Evolutionary conservation across 1,284 basidiomycete genomes (phyloP).

Genomic region (Cryptococcus neoformans): DNA sequence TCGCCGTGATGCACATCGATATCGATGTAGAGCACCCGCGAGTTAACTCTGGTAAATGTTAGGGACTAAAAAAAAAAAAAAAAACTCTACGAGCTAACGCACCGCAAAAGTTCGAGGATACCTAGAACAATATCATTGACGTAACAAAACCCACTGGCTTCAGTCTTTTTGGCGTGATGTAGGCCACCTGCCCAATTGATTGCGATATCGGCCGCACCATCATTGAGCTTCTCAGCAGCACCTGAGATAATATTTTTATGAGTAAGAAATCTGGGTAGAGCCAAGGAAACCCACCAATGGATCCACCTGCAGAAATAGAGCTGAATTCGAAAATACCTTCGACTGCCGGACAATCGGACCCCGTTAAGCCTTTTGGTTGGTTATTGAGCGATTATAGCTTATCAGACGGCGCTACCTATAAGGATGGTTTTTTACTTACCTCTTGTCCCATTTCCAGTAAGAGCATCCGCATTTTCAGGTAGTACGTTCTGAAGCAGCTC

Average conservation of each 20-base stretch:
- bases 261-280: neutral
- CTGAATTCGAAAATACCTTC: constrained; percentile 97
- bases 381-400: neutral
- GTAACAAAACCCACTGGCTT: constrained; percentile 96
- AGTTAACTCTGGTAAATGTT: constrained; percentile 51
- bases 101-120: constrained; percentile 79
- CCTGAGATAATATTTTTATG: constrained; percentile 49
- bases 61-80: neutral
- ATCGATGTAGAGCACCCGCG: constrained; percentile 93
- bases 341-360: constrained; percentile 94
- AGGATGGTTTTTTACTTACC: constrained; percentile 56
- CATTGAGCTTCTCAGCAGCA: constrained; percentile 76
- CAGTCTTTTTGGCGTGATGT: constrained; percentile 96
- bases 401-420: too few species aligned
- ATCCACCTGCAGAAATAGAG: constrained; percentile 91
- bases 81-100: constrained; percentile 32
- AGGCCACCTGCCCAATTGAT: constrained; percentile 98
- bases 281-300: constrained; percentile 56
- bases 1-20: constrained; percentile 98
- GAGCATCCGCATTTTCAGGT: constrained; percentile 77
- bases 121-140: constrained; percentile 86
- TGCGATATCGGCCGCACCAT: constrained; percentile 80
- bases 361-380: constrained; percentile 63
- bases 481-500: constrained; percentile 83
- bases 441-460: constrained; percentile 76